phyloP scores from a whole-genome alignment of 1,139 yeast species.

The Meyerozyma guilliermondii region DNA sequence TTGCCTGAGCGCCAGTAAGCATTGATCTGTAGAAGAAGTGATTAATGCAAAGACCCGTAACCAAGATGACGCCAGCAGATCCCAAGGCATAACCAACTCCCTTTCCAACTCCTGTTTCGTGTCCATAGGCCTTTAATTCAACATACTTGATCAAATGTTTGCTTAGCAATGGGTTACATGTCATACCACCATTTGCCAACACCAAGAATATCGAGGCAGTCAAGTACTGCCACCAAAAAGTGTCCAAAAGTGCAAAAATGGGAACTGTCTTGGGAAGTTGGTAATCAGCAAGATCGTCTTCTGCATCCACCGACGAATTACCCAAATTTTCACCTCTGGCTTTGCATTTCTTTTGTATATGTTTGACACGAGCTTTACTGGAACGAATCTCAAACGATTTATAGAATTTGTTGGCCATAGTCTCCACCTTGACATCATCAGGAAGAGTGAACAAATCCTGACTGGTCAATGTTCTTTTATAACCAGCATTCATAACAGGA shows the following conservation, averaged over 20 bases:
- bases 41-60: slow-evolving; percentile 47
- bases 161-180: slow-evolving; percentile 37
- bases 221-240: slow-evolving; percentile 50
- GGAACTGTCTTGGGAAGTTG: slow-evolving; percentile 14
- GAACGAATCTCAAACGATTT: slow-evolving; percentile 18
- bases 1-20: slow-evolving; percentile 35
- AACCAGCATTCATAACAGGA: slow-evolving; percentile 46
- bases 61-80: slow-evolving; percentile 16
- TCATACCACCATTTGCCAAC: slow-evolving; percentile 14
- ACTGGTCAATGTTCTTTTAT: slow-evolving; percentile 44
- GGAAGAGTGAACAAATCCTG: slow-evolving; percentile 40
- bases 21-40: slow-evolving; percentile 60
- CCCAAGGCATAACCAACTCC: slow-evolving; percentile 58
- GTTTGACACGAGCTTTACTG: slow-evolving; percentile 15
- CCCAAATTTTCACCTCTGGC: slow-evolving; percentile 21
- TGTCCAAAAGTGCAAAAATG: slow-evolving; percentile 42
- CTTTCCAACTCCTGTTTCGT: slow-evolving; percentile 24
- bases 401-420: slow-evolving; percentile 28
- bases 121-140: slow-evolving; percentile 25
- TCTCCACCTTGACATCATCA: slow-evolving; percentile 32
- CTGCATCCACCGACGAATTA: slow-evolving; percentile 15
- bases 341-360: slow-evolving; percentile 17
- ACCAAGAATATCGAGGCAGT: slow-evolving; percentile 23
- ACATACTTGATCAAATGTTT: slow-evolving; percentile 51
- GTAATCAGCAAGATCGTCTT: slow-evolving; percentile 25